Evolutionary conservation across 108 stramenopile species (phyloP).

Genomic region (Thalassiosira profunda): DNA sequence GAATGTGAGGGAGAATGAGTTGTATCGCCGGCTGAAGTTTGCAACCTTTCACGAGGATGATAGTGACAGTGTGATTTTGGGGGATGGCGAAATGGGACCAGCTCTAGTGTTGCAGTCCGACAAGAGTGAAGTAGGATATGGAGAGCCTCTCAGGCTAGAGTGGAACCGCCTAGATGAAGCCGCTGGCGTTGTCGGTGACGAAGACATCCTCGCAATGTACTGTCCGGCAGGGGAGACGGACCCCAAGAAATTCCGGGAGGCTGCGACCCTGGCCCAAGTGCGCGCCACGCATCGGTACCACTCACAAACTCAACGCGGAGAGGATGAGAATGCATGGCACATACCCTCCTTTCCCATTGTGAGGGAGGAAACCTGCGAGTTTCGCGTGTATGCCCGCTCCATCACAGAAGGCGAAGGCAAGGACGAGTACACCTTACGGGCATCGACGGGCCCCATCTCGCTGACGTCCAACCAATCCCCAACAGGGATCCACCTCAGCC

Average conservation of each 20-base stretch:
- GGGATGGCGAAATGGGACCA: too few relatives aligned
- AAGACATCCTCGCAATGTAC: conserved; percentile 42
- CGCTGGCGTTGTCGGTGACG: conserved; percentile 10
- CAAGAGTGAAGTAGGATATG: neutral
- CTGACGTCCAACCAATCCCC: conserved; percentile 28
- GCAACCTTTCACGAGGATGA: conserved; percentile 1
- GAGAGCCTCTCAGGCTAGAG: neutral
- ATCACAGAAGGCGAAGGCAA: too few relatives aligned
- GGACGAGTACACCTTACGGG: conserved; percentile 4
- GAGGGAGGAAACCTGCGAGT: conserved; percentile 48
- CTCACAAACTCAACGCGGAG: neutral
- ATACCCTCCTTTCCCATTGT: conserved; percentile 61
- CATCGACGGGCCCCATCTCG: conserved; percentile 12
- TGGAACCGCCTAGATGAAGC: conserved; percentile 5
- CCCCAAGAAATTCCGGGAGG: conserved; percentile 40
- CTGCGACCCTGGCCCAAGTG: conserved; percentile 58
- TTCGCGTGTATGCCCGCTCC: conserved; percentile 35
- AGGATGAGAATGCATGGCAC: conserved; percentile 34
- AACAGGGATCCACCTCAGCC: conserved; percentile 59
- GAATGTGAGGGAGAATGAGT: conserved; percentile 44
- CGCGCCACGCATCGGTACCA: conserved; percentile 39
- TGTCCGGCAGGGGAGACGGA: conserved; percentile 13
- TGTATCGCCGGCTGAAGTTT: conserved; percentile 36
- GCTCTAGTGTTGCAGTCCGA: too few relatives aligned
- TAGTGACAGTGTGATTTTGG: too few relatives aligned